Evolutionary conservation across 192 early-diverging fungal genomes (phyloP), one percentile per base, ranked within the genome.

Genomic region (Piromyces sp.): DNA sequence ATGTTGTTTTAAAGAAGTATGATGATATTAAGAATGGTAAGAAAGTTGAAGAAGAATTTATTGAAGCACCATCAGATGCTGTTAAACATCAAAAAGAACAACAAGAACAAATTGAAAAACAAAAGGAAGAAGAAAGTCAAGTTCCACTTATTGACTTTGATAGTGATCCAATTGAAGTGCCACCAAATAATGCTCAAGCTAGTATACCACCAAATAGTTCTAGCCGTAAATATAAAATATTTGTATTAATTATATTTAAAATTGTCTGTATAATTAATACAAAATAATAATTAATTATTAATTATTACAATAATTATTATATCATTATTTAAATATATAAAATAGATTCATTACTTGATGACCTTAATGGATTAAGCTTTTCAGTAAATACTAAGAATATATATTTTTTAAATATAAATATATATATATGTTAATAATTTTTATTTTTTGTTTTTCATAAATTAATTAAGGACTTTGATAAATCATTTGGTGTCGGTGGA

Each of bases 1-100:
- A 95, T 84, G 92, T 87, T 40, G 95, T 93, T 0, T 84, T 95
- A 19, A 88, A 89, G 58, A 94, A 94, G 83, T 93, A 94, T 80
- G 85, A 83, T n/a, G 89, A 78, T 30, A 30, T 78, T 36, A 82
- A 82, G 13, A 30, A 30, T 29, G 82, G 82, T 0, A 82, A 68
- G 14, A n/a, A 26, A n/a, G 51, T 68, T 68, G 51, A n/a, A 68
- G 51, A 68, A 68, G 51, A 28, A 28, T 26, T n/a, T 68, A 68
- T 68, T 68, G 51, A 68, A 68, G 51, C 51, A 9, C 51, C 51
- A n/a, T 68, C 51, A 26, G 51, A 68, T 26, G 26, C 51, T 0
- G 51, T 68, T 11, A 68, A 68, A 68, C 51, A 68, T 68, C 51
- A 68, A 68, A 68, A 68, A 68, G 51, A 68, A 68, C 17, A 68